Conservation (phyloP, 768 basidiomycete species). For the Leccinum fibrillosum region DNA sequence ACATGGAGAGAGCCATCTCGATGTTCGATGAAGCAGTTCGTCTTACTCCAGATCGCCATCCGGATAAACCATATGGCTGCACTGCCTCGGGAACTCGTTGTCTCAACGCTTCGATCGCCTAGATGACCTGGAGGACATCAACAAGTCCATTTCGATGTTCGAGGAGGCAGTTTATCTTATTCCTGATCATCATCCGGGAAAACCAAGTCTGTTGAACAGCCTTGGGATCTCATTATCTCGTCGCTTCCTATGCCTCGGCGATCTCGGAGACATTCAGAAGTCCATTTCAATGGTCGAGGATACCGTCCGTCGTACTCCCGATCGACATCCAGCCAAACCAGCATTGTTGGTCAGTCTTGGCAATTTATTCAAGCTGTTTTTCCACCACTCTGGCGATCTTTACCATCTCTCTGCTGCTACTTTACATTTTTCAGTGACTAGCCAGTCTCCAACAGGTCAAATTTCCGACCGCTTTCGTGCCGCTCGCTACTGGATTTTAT, state of each 20-base stretch:
- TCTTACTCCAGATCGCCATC: not conserved
- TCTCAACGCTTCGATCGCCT: not conserved
- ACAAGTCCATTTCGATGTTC: not conserved
- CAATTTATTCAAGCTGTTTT: no score
- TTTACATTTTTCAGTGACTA: no score
- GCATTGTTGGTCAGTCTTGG: not conserved
- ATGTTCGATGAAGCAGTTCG: not conserved
- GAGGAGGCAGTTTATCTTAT: not conserved
- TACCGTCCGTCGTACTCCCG: not conserved
- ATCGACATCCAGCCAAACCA: not conserved
- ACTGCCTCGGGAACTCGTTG: not conserved
- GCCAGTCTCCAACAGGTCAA: no score
- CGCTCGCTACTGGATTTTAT: no score
- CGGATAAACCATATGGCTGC: not conserved
- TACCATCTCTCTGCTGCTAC: no score
- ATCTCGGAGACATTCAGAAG: not conserved
- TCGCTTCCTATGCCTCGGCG: not conserved
- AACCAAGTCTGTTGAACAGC: not conserved
- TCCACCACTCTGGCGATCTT: no score
- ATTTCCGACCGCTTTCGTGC: no score
- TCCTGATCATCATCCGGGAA: not conserved
- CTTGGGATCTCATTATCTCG: not conserved
- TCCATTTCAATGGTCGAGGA: not conserved
- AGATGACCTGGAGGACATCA: not conserved
- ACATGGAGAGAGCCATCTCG: not conserved